Evolutionary conservation across 2,329 filamentous ascomycete species (phyloP), one percentile per base, ranked within the genome.

Genomic region (Lomentospora prolificans): DNA sequence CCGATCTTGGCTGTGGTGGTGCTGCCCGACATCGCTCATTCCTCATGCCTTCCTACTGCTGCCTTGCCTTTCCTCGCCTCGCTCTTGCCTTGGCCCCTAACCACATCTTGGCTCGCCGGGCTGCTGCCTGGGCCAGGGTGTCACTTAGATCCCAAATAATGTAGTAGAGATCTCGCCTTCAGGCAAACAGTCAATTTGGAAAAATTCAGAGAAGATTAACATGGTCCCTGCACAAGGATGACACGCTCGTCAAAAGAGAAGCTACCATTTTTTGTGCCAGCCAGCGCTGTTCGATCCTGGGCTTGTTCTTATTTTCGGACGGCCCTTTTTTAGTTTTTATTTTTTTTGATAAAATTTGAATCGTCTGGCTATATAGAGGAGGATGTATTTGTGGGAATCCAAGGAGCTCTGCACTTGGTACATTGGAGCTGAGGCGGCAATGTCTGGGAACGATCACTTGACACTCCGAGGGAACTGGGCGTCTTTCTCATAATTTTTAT

Each of bases 171-270:
- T 39, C 5, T 41, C 14, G 44, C 44, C 44, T 48, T 4, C 44
- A 22, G 44, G 44, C 44, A 48, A 48, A 48, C 24, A 22, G 44
- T 48, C 44, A 48, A 48, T 17, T 48, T 25, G 44, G 9, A 48
- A 48, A 48, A 48, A 48, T 48, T 22, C 44, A 48, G 44, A 48
- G 44, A 48, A 48, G 44, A 48, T 48, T 48, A 48, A 22, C 44
- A 48, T 48, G 44, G 44, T 48, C 44, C 44, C 44, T 48, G 44
- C 44, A 48, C 44, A 90, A 90, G 87, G 87, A 90, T 90, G 87
- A 90, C 86, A 89, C 84, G 83, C 82, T 85, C 77, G 80, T 82
- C 80, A 81, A 85, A 84, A 86, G 83, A 85, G 82, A 83, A 80
- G 77, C 81, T 79, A 76, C 44, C 22, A 3, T 22, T 48, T 48